Evolutionary conservation across 176 grass and related monocot species (phyloP).

Genomic region (Avena sativa): DNA sequence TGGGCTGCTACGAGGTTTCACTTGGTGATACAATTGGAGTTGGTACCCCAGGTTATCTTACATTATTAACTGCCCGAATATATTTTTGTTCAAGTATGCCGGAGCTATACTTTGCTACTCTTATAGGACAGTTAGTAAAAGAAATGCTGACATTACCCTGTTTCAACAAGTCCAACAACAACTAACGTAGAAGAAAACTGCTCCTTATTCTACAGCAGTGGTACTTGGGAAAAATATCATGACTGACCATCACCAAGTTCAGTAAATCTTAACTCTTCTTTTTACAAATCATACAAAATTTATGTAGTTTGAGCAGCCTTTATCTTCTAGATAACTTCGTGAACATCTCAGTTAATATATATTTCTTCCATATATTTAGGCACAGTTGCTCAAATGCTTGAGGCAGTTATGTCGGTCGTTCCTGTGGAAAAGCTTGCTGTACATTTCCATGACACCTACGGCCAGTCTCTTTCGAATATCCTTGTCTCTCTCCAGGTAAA

Average conservation of each 20-base stretch:
- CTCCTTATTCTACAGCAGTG: not conserved
- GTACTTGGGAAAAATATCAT: not conserved
- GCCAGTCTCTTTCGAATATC: constrained; percentile 89
- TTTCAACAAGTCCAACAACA: not conserved
- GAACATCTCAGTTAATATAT: not conserved
- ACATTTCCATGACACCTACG: constrained; percentile 97
- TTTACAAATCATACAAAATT: not conserved
- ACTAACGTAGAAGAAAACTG: not conserved
- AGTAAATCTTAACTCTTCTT: not conserved
- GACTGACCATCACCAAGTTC: not conserved
- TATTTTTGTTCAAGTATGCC: not conserved
- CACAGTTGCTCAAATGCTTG: constrained; percentile 81
- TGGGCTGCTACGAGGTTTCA: constrained; percentile 97
- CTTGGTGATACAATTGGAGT: constrained; percentile 96
- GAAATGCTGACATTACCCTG: not conserved
- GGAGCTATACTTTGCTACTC: not conserved
- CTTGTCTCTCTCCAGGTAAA: constrained; percentile 86
- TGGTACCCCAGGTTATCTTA: constrained; percentile 81
- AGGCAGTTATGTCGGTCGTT: constrained; percentile 70
- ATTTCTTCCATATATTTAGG: constrained; percentile 36
- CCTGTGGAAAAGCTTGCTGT: constrained; percentile 89
- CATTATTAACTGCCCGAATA: not conserved
- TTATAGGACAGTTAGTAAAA: not conserved
- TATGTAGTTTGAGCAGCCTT: not conserved
- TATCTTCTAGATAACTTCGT: not conserved